Base-by-base conservation (phyloP, 139 green algal species). In the Chlamydomonas asymmetrica region DNA sequence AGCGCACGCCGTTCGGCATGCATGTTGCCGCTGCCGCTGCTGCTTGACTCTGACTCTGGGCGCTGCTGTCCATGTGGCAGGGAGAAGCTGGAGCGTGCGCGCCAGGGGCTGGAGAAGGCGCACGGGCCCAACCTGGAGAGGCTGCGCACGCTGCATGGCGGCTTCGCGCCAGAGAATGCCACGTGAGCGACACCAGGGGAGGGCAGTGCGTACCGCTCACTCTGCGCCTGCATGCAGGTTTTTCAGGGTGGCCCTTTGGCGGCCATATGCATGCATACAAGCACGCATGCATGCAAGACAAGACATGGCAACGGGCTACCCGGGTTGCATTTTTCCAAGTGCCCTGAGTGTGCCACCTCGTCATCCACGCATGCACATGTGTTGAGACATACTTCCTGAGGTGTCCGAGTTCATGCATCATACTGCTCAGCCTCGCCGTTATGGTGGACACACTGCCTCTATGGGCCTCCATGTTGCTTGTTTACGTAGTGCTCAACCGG, bases 101-200 rank as follows among this genome's bases (percentile, higher is more conserved):
- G 88, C 2, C n/a, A 29, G 23, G 76, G 48, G 29, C 63, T 94
- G 50, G 65, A 48, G 8, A 56, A 60, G 1, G 86, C 85, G n/a
- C 87, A 94, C 62, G 90, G 90, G 0, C 39, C 78, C 1, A 41
- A 86, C 61, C 66, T 90, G 62, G 80, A 90, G 73, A 63, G 90
- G 32, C 62, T 93, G 68, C 80, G 87, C 4, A 45, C 48, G 27
- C 85, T 94, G 61, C 84, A 91, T 59, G 87, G 89, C 52, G 64
- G 83, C 70, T 91, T 90, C 78, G 62, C 38, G 29, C 89, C 90
- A 6, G 85, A 93, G 80, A 78, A 84, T 39, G 85, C 83, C 8
- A 84, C 66, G 88, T 92, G 72, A 71, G 88, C 71, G 52, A 16
- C 45, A 52, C 45, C 10, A 52, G 45, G 45, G 45, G 45, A 10